These are phyloP conservation scores for Paspalum notatum DNA, from an alignment of 176 grass and related monocot genomes.

Conservation along the genomic window DNA sequence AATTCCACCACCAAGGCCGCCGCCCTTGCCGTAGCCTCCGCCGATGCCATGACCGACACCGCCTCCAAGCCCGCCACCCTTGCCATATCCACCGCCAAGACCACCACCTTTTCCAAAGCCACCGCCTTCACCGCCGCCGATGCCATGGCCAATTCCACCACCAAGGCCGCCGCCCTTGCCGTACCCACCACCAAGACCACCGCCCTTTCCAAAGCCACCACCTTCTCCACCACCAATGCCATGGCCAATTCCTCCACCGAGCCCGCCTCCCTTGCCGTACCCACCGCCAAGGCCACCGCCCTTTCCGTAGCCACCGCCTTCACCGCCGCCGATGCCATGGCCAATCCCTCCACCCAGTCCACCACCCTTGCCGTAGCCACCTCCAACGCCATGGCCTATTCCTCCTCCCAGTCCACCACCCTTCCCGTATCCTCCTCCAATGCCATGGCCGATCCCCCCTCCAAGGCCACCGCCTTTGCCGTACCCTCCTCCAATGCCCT, in stretches of 20 bases:
- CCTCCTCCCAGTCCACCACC: background rate
- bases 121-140: constrained; percentile 11
- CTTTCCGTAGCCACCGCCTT: background rate
- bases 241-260: constrained; percentile 23
- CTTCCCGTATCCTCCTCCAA: background rate
- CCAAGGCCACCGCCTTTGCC: constrained; percentile 43
- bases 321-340: background rate
- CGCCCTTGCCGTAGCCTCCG: background rate
- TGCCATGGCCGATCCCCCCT: background rate
- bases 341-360: background rate
- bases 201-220: constrained; percentile 23
- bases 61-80: background rate
- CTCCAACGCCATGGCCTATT: constrained; percentile 15
- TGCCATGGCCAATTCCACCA: background rate
- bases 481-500: constrained; percentile 25
- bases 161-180: background rate
- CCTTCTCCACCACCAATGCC: constrained; percentile 26
- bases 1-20: constrained; percentile 14
- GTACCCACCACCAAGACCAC: constrained; percentile 8
- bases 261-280: background rate
- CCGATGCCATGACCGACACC: too few species aligned
- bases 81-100: background rate
- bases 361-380: constrained; percentile 22
- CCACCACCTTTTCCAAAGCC: constrained; percentile 23
- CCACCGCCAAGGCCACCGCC: constrained; percentile 22